phyloP scores from a whole-genome alignment of 2,329 filamentous ascomycete genomes.

The Arthroderma sp. region DNA sequence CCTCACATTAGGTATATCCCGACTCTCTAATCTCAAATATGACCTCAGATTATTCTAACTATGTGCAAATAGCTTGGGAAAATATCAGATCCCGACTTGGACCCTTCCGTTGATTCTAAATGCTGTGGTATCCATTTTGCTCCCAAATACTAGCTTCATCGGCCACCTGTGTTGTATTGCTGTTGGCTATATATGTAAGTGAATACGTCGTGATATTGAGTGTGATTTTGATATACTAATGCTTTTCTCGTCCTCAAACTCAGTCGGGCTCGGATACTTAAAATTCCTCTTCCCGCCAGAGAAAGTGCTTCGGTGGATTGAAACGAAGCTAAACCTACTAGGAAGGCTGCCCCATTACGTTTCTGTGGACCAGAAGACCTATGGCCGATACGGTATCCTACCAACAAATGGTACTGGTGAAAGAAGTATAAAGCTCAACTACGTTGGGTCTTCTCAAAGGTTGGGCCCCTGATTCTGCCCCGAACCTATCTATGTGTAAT shows the following conservation, averaged over 20 bases:
- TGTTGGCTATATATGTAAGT: constrained; percentile 74
- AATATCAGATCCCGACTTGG: constrained; percentile 77
- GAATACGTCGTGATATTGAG: too few species aligned
- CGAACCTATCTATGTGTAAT: not conserved
- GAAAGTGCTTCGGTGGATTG: constrained; percentile 74
- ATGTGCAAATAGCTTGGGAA: constrained; percentile 38
- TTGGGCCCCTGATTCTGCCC: constrained; percentile 48
- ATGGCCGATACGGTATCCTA: constrained; percentile 79
- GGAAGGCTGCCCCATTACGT: constrained; percentile 81
- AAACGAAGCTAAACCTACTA: constrained; percentile 75
- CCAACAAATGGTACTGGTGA: constrained; percentile 38
- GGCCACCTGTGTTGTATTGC: constrained; percentile 76
- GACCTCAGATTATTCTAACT: constrained; percentile 8
- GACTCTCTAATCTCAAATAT: not conserved
- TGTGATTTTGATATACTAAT: too few species aligned
- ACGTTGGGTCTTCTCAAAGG: constrained; percentile 52
- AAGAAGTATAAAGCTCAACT: constrained; percentile 41
- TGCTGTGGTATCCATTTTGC: constrained; percentile 60
- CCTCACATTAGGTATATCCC: constrained; percentile 53
- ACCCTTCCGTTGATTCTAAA: constrained; percentile 69
- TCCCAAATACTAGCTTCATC: constrained; percentile 70
- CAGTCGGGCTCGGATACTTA: constrained; percentile 76
- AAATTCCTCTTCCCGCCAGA: constrained; percentile 84
- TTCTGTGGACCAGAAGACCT: constrained; percentile 90
- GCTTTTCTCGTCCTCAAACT: constrained; percentile 5